A percentile compares a stretch with the other conserved stretches of the same genome.
These are phyloP conservation scores for Aspergillus cejpii DNA, from an alignment of 2,329 filamentous ascomycete species.

Conservation along the genomic window DNA sequence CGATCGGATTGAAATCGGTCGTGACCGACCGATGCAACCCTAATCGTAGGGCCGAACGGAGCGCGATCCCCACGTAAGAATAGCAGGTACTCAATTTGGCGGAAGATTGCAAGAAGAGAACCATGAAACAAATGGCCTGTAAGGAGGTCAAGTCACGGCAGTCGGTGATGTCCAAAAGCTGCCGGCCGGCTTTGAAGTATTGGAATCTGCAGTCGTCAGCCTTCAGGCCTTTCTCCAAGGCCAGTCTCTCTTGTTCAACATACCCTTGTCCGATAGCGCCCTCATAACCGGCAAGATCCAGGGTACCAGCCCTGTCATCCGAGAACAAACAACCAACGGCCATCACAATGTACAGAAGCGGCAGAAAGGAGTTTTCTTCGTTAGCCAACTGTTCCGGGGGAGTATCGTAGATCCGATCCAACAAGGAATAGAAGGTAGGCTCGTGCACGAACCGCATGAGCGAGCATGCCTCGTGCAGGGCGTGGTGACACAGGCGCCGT, in stretches of 20 bases:
- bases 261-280: constrained; percentile 52
- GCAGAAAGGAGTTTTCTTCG: constrained; percentile 62
- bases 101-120: constrained; percentile 72
- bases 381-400: constrained; percentile 56
- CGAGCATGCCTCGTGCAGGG: constrained; percentile 56
- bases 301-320: constrained; percentile 48
- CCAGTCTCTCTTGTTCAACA: too few relatives aligned
- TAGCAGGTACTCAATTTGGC: constrained; percentile 75
- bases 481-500: constrained; percentile 51
- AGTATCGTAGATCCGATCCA: constrained; percentile 71
- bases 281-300: constrained; percentile 44
- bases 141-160: constrained; percentile 68
- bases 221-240: background rate
- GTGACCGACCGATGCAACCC: constrained; percentile 68
- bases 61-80: constrained; percentile 69
- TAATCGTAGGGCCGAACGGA: constrained; percentile 68
- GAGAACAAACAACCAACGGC: constrained; percentile 69
- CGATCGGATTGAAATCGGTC: constrained; percentile 62
- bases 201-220: constrained; percentile 51
- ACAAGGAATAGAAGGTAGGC: constrained; percentile 69
- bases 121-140: constrained; percentile 71
- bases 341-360: constrained; percentile 63
- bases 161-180: constrained; percentile 55
- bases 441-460: constrained; percentile 69
- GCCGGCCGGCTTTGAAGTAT: constrained; percentile 63